Evolutionary conservation across 2,329 filamentous ascomycete genomes (phyloP), one percentile per base, ranked within the genome.

Genomic region (Pseudopithomyces maydicus): DNA sequence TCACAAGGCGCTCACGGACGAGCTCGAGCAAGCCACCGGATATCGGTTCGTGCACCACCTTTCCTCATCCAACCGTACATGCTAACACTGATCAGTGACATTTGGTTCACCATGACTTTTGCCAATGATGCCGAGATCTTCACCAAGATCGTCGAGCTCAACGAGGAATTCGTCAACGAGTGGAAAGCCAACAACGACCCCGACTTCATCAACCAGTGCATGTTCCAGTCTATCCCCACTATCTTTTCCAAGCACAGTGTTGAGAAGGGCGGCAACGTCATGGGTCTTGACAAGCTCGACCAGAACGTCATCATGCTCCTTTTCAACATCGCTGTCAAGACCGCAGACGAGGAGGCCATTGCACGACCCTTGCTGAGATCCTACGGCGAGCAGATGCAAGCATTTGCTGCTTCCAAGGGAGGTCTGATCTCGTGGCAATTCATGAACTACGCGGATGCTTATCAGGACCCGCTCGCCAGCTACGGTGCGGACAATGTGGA

Each of bases 401-500:
- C 46, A 2, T 64, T 51, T 45, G 60, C 63, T 6, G 57, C 57
- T 15, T 54, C 52, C 10, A 36, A 57, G 45, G 58, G 56, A 2
- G 60, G 59, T 5, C 45, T 62, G 1, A 50, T 67, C 6, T 50
- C 55, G 15, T 70, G 60, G 54, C 47, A 69, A 3, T 74, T 73
- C 46, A 56, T 73, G 11, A 77, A 75, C 51, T 77, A 78, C 49
- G 75, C 74, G 17, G 74, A 69, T 11, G 54, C 56, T 1, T 73
- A 66, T 55, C 64, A 67, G 65, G 71, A 79, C 60, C 71, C 76
- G 2, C 64, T 82, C 36, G 59, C 63, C 17, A 71, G 74, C 22
- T 82, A 81, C 58, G 79, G 79, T 1, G 33, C 61, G 17, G 62
- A 61, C 3, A 81, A 77, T 50, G 62, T 73, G 20, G 58, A 63